A percentile compares a stretch with the other conserved stretches of the same genome.
Evolutionary conservation across 345 rosid species (phyloP).

Genomic region (Anacardium occidentale): DNA sequence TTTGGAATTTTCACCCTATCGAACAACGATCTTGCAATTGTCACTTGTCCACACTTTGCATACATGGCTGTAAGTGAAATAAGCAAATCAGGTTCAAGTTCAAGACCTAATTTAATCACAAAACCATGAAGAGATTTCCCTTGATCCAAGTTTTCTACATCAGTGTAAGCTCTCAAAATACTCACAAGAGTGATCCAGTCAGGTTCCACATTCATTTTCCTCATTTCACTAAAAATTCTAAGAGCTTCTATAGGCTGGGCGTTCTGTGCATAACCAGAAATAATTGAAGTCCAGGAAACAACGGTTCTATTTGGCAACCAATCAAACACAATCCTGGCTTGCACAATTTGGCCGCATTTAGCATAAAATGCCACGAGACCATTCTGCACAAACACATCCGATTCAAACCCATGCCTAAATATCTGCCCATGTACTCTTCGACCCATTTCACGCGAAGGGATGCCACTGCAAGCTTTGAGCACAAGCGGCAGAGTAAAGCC

Average conservation of each 20-base stretch:
- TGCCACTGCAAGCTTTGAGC: slow-evolving; percentile 57
- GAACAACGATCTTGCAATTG: slow-evolving; percentile 47
- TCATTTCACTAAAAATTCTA: slow-evolving; percentile 51
- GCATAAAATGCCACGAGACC: slow-evolving; percentile 68
- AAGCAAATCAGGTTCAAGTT: slow-evolving; percentile 60
- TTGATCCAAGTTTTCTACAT: slow-evolving; percentile 48
- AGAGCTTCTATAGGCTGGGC: slow-evolving; percentile 59
- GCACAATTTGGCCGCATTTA: slow-evolving; percentile 44
- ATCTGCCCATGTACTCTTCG: slow-evolving; percentile 54
- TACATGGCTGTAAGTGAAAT: slow-evolving; percentile 66
- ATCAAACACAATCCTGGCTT: slow-evolving; percentile 52
- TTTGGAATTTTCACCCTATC: slow-evolving; percentile 49
- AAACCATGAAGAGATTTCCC: slow-evolving; percentile 53
- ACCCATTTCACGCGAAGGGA: slow-evolving; percentile 42
- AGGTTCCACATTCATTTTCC: slow-evolving; percentile 43
- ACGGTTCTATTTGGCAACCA: slow-evolving; percentile 44
- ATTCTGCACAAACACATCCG: slow-evolving; percentile 64
- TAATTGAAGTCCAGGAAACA: slow-evolving; percentile 71
- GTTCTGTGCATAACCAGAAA: slow-evolving; percentile 68
- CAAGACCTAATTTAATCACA: slow-evolving; percentile 60
- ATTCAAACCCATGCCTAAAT: slow-evolving; percentile 54
- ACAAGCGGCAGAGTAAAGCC: slow-evolving; percentile 54
- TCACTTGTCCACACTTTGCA: slow-evolving; percentile 66
- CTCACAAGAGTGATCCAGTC: slow-evolving; percentile 72
- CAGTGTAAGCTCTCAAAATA: slow-evolving; percentile 59